A percentile compares a stretch with the other conserved stretches of the same genome.
These are phyloP conservation scores for Metrosideros polymorpha DNA, from an alignment of 441 rosid genomes.

Conservation along the genomic window DNA sequence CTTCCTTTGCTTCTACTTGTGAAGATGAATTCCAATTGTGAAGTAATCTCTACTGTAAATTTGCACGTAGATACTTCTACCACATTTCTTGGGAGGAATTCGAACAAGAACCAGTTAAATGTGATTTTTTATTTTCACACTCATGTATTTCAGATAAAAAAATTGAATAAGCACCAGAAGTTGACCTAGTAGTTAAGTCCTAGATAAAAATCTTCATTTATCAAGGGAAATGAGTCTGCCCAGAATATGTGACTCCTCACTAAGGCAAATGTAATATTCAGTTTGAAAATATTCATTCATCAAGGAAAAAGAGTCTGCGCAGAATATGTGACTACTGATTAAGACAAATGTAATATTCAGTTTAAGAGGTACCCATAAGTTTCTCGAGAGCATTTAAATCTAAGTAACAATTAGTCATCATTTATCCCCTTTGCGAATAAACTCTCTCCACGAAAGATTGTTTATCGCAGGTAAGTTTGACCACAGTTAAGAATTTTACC, in stretches of 20 bases:
- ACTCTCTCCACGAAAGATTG: neutral
- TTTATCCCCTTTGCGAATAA: neutral
- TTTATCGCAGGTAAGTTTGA: neutral
- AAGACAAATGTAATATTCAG: neutral
- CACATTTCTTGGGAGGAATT: neutral
- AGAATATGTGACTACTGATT: neutral
- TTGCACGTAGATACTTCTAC: neutral
- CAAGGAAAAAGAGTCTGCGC: neutral
- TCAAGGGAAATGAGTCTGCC: neutral
- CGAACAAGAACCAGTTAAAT: neutral
- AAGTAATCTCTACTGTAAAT: neutral
- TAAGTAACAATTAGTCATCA: neutral
- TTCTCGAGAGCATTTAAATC: neutral
- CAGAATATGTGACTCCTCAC: neutral
- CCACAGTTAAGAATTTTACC: neutral
- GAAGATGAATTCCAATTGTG: neutral
- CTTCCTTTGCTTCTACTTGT: neutral
- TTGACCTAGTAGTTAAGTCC: neutral
- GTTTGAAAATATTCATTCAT: neutral
- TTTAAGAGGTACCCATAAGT: neutral
- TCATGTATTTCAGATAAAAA: neutral
- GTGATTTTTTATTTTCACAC: neutral
- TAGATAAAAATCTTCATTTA: neutral
- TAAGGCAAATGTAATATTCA: neutral
- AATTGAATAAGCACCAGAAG: neutral